These are phyloP conservation scores for Agaricus sinodeliciosus DNA, from an alignment of 768 basidiomycete genomes.

Conservation along the genomic window DNA sequence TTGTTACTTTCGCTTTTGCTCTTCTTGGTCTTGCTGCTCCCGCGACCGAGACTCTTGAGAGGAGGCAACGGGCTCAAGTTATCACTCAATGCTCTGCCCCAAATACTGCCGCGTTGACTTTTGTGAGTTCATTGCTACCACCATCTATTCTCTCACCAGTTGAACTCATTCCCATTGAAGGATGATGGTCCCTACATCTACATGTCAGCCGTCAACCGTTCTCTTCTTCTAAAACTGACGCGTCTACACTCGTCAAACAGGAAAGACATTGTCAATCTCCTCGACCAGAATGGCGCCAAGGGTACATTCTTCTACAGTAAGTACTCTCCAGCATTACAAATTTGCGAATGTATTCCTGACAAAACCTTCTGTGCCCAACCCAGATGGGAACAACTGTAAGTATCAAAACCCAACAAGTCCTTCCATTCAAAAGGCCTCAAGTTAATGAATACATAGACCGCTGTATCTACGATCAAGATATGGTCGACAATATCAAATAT, in stretches of 20 bases:
- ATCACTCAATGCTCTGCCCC: slow-evolving; percentile 25
- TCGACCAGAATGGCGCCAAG: slow-evolving; percentile 28
- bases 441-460: slow-evolving; percentile 15
- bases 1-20: slow-evolving; percentile 12
- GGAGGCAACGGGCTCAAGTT: slow-evolving; percentile 17
- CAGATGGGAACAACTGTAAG: slow-evolving; percentile 34
- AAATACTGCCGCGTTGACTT: slow-evolving; percentile 28
- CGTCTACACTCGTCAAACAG: slow-evolving; percentile 6
- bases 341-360: background rate
- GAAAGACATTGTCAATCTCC: slow-evolving; percentile 24
- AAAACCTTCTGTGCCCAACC: background rate
- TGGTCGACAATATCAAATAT: slow-evolving; percentile 24
- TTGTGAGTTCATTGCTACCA: slow-evolving; percentile 16
- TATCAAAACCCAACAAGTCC: background rate
- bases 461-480: slow-evolving; percentile 30
- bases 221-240: background rate
- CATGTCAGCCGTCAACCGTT: slow-evolving; percentile 12
- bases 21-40: slow-evolving; percentile 10
- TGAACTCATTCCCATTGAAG: slow-evolving; percentile 11
- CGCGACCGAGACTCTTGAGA: slow-evolving; percentile 6
- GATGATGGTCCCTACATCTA: slow-evolving; percentile 31
- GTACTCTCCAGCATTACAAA: slow-evolving; percentile 3
- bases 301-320: slow-evolving; percentile 38
- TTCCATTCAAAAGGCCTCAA: background rate
- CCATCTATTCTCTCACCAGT: background rate